Evolutionary conservation across 2,329 filamentous ascomycete species (phyloP).

Genomic region (Aspergillus novofumigatus): DNA sequence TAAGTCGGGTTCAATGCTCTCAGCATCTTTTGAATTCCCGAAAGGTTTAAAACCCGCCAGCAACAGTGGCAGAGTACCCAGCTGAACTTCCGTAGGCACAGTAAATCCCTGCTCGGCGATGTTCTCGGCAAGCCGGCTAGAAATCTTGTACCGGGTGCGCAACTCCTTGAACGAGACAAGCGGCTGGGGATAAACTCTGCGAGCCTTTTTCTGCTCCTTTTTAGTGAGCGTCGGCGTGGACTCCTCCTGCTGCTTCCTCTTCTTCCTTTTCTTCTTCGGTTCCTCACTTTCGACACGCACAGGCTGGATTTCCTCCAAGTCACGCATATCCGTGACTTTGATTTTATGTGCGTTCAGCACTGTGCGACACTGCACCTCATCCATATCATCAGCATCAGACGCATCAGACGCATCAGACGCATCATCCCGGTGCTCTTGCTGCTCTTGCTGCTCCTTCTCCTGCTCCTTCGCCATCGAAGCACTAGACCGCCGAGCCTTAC

Average conservation of each 20-base stretch:
- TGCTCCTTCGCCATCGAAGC: slow-evolving; percentile 12
- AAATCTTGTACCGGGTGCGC: slow-evolving; percentile 66
- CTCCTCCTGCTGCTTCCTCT: slow-evolving; percentile 51
- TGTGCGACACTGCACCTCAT: slow-evolving; percentile 68
- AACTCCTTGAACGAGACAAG: slow-evolving; percentile 73
- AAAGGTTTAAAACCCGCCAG: slow-evolving; percentile 49
- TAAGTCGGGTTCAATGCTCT: slow-evolving; percentile 59
- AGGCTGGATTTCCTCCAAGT: slow-evolving; percentile 35
- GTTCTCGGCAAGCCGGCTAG: slow-evolving; percentile 70
- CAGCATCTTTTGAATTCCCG: slow-evolving; percentile 28
- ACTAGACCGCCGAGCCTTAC: slow-evolving; percentile 21
- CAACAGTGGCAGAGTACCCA: slow-evolving; percentile 77
- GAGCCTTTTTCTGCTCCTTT: slow-evolving; percentile 48
- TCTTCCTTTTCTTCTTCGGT: slow-evolving; percentile 52
- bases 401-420: slow-evolving; percentile 20
- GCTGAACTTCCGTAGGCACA: slow-evolving; percentile 88
- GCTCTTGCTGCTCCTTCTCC: slow-evolving; percentile 11
- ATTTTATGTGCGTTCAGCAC: slow-evolving; percentile 76
- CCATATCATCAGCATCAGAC: slow-evolving; percentile 41
- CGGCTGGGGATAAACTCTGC: slow-evolving; percentile 71
- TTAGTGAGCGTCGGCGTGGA: slow-evolving; percentile 36
- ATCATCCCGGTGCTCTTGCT: slow-evolving; percentile 16
- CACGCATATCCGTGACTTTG: slow-evolving; percentile 73
- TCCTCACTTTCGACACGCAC: slow-evolving; percentile 26
- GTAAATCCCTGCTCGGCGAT: slow-evolving; percentile 78